phyloP scores from a whole-genome alignment of 768 basidiomycete genomes.

The Leccinum disarticulatum region DNA sequence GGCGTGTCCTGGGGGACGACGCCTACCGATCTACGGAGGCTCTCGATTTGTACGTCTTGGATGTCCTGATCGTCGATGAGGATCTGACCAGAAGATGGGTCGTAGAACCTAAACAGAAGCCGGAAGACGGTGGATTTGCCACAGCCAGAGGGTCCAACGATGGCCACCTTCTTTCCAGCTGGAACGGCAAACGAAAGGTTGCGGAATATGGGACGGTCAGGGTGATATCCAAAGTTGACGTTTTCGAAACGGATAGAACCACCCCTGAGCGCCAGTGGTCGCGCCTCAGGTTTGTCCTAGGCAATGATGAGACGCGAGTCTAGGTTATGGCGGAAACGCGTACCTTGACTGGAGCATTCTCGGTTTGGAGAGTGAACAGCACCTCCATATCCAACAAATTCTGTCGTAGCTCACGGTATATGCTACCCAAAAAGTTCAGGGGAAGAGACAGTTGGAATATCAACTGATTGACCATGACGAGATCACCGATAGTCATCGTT shows the following conservation, averaged over 20 bases:
- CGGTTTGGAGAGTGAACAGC: slow-evolving; percentile 83
- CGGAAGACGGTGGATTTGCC: slow-evolving; percentile 98
- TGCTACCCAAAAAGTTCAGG: slow-evolving; percentile 94
- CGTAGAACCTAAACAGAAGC: slow-evolving; percentile 92
- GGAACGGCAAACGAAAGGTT: slow-evolving; percentile 88
- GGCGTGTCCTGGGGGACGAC: slow-evolving; percentile 99
- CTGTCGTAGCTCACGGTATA: slow-evolving; percentile 96
- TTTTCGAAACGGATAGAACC: slow-evolving; percentile 93
- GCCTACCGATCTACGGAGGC: slow-evolving; percentile 74
- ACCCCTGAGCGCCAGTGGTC: slow-evolving; percentile 67
- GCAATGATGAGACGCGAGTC: neutral
- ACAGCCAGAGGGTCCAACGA: slow-evolving; percentile 96
- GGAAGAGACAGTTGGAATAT: slow-evolving; percentile 97
- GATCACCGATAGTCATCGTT: slow-evolving; percentile 96
- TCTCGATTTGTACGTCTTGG: slow-evolving; percentile 64
- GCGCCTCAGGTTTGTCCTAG: slow-evolving; percentile 69
- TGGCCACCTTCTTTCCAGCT: slow-evolving; percentile 94
- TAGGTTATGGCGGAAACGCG: neutral
- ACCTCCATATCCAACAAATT: slow-evolving; percentile 97
- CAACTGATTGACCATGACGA: slow-evolving; percentile 99
- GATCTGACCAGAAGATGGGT: slow-evolving; percentile 79
- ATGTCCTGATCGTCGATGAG: slow-evolving; percentile 88
- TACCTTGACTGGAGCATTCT: slow-evolving; percentile 72
- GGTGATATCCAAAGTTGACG: slow-evolving; percentile 88
- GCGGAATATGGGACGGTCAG: slow-evolving; percentile 89